These are phyloP conservation scores for Lecanosticta acicola DNA, from an alignment of 2,329 filamentous ascomycete genomes.

Conservation along the genomic window DNA sequence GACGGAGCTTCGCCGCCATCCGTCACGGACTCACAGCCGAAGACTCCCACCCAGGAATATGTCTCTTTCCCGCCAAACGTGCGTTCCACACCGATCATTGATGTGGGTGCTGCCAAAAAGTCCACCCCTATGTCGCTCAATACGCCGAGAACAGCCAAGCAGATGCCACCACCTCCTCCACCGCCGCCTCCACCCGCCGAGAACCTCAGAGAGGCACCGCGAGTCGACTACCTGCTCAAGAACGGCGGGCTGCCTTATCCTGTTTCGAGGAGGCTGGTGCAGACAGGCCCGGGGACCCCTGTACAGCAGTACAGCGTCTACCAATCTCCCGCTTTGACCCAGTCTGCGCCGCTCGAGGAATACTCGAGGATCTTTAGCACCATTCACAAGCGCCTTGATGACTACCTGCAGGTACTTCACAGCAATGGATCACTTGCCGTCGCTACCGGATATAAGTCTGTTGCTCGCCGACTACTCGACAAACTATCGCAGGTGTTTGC, in stretches of 20 bases:
- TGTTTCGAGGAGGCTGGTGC: slow-evolving; percentile 68
- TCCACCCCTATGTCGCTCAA: slow-evolving; percentile 37
- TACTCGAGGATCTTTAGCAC: slow-evolving; percentile 64
- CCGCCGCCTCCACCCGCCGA: slow-evolving; percentile 69
- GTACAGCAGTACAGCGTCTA: slow-evolving; percentile 56
- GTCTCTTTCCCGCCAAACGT: slow-evolving; percentile 34
- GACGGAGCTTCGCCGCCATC: slow-evolving; percentile 39
- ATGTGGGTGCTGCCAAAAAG: slow-evolving; percentile 41
- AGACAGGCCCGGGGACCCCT: slow-evolving; percentile 51
- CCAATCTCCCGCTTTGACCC: slow-evolving; percentile 46
- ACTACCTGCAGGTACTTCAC: slow-evolving; percentile 74
- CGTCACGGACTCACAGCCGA: slow-evolving; percentile 41
- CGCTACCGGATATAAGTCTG: slow-evolving; percentile 88
- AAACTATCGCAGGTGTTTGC: slow-evolving; percentile 91
- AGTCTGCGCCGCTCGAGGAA: slow-evolving; percentile 32
- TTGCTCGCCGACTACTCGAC: slow-evolving; percentile 84
- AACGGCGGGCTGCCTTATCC: slow-evolving; percentile 72
- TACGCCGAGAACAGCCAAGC: slow-evolving; percentile 25
- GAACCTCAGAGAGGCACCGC: slow-evolving; percentile 61
- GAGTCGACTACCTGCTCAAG: slow-evolving; percentile 87
- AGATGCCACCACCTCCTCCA: slow-evolving; percentile 51
- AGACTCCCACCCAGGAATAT: slow-evolving; percentile 39
- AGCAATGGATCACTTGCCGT: slow-evolving; percentile 88
- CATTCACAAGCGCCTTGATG: slow-evolving; percentile 74
- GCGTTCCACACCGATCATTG: slow-evolving; percentile 35